Evolutionary conservation across 1,284 basidiomycete genomes (phyloP).

Genomic region (Pisolithus thermaeus): DNA sequence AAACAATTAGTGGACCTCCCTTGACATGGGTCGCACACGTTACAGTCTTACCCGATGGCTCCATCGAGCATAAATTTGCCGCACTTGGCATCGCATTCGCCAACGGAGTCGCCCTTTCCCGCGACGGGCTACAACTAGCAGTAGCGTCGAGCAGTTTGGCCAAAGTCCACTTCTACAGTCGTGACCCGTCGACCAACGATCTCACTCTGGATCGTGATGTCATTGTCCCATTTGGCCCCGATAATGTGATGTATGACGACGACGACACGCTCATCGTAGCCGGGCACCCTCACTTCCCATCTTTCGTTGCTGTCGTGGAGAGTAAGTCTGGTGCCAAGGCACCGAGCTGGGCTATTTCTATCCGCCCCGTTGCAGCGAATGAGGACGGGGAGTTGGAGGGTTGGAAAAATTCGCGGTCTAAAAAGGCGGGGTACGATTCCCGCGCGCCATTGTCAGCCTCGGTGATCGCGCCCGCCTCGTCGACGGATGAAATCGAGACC

Average conservation of each 20-base stretch:
- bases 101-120: conserved; percentile 60
- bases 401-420: background rate
- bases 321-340: conserved; percentile 33
- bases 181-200: conserved; percentile 35
- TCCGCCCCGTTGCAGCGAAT: conserved; percentile 22
- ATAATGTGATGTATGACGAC: conserved; percentile 54
- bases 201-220: conserved; percentile 37
- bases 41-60: conserved; percentile 30
- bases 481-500: conserved; percentile 42
- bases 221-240: conserved; percentile 50
- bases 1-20: conserved; percentile 52
- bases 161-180: conserved; percentile 46
- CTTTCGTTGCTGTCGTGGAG: conserved; percentile 40
- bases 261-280: conserved; percentile 46
- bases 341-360: conserved; percentile 52
- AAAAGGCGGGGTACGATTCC: conserved; percentile 31
- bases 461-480: conserved; percentile 33
- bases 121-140: conserved; percentile 43
- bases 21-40: conserved; percentile 56
- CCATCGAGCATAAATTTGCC: conserved; percentile 32
- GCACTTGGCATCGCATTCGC: conserved; percentile 53
- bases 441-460: conserved; percentile 41
- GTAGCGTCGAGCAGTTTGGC: conserved; percentile 48
- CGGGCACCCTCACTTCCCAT: conserved; percentile 60
- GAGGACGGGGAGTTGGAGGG: conserved; percentile 6